Base-by-base conservation (phyloP, 2,329 filamentous ascomycete species). In the Colletotrichum sp. region DNA sequence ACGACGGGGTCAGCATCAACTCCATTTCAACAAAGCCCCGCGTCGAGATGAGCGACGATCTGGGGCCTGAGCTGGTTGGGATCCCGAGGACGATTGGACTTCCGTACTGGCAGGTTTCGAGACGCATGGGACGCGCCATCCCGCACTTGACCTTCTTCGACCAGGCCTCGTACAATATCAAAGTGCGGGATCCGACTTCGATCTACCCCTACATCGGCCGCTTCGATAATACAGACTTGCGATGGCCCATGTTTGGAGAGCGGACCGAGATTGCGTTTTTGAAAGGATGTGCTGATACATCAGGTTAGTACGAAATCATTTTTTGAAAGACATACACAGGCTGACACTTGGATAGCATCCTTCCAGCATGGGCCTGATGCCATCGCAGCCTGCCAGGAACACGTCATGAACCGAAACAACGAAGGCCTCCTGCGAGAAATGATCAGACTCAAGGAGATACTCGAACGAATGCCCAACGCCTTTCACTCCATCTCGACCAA, bases 201-300 rank as follows among this genome's bases (percentile, higher is more conserved):
- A 86, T 79, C 1, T 85, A 87, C 57, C 89, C 89, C 4, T 91
- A 90, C 70, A 82, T 90, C 0, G 88, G 85, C 1, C 82, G 88
- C 1, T 89, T 89, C 66, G 88, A 90, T 65, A 90, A 91, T 67
- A 90, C 85, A 19, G 89, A 90, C 59, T 82, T 90, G 19, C 82
- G 89, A 52, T 90, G 89, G 89, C 86, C 88, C 2, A 87, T 90
- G 81, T 90, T 90, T 68, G 87, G 88, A 15, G 88, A 90, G 77
- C 83, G 84, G 25, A 86, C 88, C 0, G 88, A 90, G 78, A 86
- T 89, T 12, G 86, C 88, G 5, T 90, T 90, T 69, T 82, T 90
- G 6, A 89, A 89, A 67, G 87, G 87, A 4, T 87, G 85, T 39
- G 87, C 88, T 0, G 87, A 88, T 22, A 89, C 87, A 6, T 85